Evolutionary conservation across 306 rosid genomes (phyloP).

Genomic region (Vigna mungo): DNA sequence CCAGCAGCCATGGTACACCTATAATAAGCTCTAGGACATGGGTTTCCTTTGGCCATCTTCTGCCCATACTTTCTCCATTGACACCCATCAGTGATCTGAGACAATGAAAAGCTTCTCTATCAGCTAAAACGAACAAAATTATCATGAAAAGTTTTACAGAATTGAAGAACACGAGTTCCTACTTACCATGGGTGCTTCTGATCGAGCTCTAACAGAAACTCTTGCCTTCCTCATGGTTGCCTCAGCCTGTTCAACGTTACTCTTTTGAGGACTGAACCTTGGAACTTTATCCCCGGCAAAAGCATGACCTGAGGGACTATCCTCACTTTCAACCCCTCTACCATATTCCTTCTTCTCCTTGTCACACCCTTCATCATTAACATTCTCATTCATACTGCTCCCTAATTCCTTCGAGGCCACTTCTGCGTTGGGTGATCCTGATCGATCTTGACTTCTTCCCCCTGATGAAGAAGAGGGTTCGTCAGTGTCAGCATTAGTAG

Average conservation of each 20-base stretch:
- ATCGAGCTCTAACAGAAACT: slow-evolving; percentile 83
- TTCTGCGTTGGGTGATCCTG: slow-evolving; percentile 51
- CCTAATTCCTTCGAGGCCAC: slow-evolving; percentile 43
- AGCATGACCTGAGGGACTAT: slow-evolving; percentile 53
- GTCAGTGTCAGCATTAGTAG: slow-evolving; percentile 46
- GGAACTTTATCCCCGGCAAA: slow-evolving; percentile 57
- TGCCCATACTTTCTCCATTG: slow-evolving; percentile 99
- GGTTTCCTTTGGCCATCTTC: slow-evolving; percentile 90
- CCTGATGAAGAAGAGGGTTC: slow-evolving; percentile 64
- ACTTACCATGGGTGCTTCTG: slow-evolving; percentile 76
- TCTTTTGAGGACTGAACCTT: slow-evolving; percentile 57
- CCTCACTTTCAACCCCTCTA: slow-evolving; percentile 49
- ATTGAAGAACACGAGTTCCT: not conserved
- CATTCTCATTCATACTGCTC: slow-evolving; percentile 37
- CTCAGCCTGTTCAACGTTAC: slow-evolving; percentile 66
- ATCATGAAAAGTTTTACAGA: not conserved
- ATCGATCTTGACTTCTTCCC: slow-evolving; percentile 49
- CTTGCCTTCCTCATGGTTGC: slow-evolving; percentile 83
- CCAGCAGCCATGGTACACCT: slow-evolving; percentile 80
- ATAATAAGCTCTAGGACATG: slow-evolving; percentile 92
- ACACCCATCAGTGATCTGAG: slow-evolving; percentile 86
- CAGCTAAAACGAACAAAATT: slow-evolving; percentile 11
- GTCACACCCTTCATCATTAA: slow-evolving; percentile 46
- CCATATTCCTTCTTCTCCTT: slow-evolving; percentile 49
- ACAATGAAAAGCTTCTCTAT: not conserved